Conservation (phyloP, 2,329 filamentous ascomycete genomes). For the Chrysoporthe cubensis region DNA sequence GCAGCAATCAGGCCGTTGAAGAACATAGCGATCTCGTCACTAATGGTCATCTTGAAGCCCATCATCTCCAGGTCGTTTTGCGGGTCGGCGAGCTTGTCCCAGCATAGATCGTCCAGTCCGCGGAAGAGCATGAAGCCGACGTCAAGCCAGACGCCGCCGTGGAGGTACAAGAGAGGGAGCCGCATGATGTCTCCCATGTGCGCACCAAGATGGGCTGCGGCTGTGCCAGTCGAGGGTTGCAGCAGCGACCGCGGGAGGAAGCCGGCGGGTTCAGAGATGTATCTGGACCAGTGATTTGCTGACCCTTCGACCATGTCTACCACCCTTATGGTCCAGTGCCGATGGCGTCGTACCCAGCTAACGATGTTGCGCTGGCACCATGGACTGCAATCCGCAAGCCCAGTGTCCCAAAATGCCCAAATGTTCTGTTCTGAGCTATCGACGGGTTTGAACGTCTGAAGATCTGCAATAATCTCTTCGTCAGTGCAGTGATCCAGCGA, state of each 20-base stretch:
- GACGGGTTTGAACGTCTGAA: constrained; percentile 37
- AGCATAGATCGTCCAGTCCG: constrained; percentile 41
- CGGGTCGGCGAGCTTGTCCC: constrained; percentile 38
- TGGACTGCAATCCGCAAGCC: constrained; percentile 41
- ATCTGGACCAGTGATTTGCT: constrained; percentile 36
- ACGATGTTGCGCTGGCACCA: constrained; percentile 44
- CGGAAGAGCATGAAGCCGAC: constrained; percentile 42
- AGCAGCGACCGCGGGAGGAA: not conserved
- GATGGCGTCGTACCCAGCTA: constrained; percentile 47
- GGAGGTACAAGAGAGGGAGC: constrained; percentile 39
- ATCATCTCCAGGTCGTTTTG: constrained; percentile 38
- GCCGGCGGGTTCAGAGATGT: constrained; percentile 29
- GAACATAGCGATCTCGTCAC: constrained; percentile 18
- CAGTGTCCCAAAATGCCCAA: constrained; percentile 51
- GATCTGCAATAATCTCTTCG: constrained; percentile 37
- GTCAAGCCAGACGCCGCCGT: constrained; percentile 46
- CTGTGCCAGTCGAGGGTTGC: not conserved
- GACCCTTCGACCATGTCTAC: constrained; percentile 38
- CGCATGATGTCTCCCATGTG: constrained; percentile 50
- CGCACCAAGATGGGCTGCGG: constrained; percentile 33
- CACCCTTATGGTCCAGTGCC: constrained; percentile 46
- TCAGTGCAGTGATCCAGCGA: constrained; percentile 30
- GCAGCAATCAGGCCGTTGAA: constrained; percentile 38
- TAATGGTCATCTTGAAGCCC: constrained; percentile 37
- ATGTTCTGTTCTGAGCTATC: constrained; percentile 46